Evolutionary conservation across 192 early-diverging fungal genomes (phyloP), one percentile per base, ranked within the genome.

Genomic region (Entomortierella parvispora): DNA sequence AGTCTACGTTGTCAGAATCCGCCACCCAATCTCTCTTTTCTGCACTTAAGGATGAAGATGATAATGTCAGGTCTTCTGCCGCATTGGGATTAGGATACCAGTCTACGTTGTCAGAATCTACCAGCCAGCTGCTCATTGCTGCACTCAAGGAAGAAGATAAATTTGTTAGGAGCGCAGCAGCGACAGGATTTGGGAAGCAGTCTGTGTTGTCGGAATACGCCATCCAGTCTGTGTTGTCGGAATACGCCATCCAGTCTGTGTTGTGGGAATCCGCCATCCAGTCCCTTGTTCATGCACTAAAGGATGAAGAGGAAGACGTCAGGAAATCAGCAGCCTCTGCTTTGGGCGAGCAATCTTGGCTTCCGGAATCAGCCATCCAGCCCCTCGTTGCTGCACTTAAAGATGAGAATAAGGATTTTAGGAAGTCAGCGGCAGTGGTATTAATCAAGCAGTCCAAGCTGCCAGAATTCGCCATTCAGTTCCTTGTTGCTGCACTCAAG

Each of bases 81-180:
- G 51, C 4, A 28, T 28, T 15, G 8, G 51, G 6, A 29, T 52
- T 52, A 28, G 51, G 20, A 4, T 28, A 22, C 4, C 51, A 28
- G 51, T 3, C 20, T 28, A 52, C 51, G 5, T 25, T 52, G 51
- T 28, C 26, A 9, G 51, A 52, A 12, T 22, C 51, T 3, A 26
- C 51, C 25, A 52, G 22, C 15, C 26, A 22, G 4, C 4, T 26
- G 23, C 26, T 52, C 23, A 28, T 7, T 28, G 26, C 17, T 52
- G 51, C 51, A 52, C 51, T 52, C 26, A 52, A 52, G 23, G 51
- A 52, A 10, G 26, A 52, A 28, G 26, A 28, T 25, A 26, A 22
- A 28, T 4, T 28, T 22, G 26, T 52, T 15, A 52, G 51, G 26
- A 28, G 23, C 2, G 3, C 51, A 22, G 51, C 51, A 3, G 51